Conservation (phyloP, 2,329 filamentous ascomycete species). For the Lachnellula suecica region DNA sequence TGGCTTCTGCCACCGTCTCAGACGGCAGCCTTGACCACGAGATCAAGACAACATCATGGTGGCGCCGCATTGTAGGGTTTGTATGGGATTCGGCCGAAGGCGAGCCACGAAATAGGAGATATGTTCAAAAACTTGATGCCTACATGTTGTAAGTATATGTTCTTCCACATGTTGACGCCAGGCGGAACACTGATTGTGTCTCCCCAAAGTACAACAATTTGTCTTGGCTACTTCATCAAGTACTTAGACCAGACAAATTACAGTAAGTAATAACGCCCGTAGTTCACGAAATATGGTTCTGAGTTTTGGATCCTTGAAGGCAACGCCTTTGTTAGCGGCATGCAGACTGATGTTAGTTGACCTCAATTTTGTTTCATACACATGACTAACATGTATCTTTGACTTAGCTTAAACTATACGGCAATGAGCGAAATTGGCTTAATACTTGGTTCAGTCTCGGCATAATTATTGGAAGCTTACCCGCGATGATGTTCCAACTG, state of each 20-base stretch:
- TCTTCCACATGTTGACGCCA: too few species aligned
- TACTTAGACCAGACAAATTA: slow-evolving; percentile 13
- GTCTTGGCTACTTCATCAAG: slow-evolving; percentile 16
- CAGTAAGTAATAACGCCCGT: too few species aligned
- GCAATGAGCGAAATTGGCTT: slow-evolving; percentile 40
- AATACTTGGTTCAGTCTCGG: slow-evolving; percentile 46
- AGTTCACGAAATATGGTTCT: not conserved
- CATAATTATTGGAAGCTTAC: slow-evolving; percentile 48
- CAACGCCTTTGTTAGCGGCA: slow-evolving; percentile 39
- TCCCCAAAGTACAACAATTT: slow-evolving; percentile 1
- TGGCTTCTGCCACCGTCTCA: too few species aligned
- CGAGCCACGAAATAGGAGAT: slow-evolving; percentile 8
- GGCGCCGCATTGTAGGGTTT: too few species aligned
- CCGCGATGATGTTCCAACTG: slow-evolving; percentile 35
- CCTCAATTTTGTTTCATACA: not conserved
- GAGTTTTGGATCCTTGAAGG: slow-evolving; percentile 17
- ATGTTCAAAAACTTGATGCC: slow-evolving; percentile 7
- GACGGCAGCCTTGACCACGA: too few species aligned
- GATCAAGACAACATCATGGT: too few species aligned
- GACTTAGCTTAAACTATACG: slow-evolving; percentile 31
- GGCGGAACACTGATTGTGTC: not conserved
- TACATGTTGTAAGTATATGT: slow-evolving; percentile 7
- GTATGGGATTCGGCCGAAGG: slow-evolving; percentile 6
- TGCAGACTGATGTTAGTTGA: slow-evolving; percentile 33
- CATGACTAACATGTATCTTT: not conserved